These are phyloP conservation scores for Erythrobasidium yunnanense DNA, from an alignment of 768 basidiomycete genomes.

Conservation along the genomic window DNA sequence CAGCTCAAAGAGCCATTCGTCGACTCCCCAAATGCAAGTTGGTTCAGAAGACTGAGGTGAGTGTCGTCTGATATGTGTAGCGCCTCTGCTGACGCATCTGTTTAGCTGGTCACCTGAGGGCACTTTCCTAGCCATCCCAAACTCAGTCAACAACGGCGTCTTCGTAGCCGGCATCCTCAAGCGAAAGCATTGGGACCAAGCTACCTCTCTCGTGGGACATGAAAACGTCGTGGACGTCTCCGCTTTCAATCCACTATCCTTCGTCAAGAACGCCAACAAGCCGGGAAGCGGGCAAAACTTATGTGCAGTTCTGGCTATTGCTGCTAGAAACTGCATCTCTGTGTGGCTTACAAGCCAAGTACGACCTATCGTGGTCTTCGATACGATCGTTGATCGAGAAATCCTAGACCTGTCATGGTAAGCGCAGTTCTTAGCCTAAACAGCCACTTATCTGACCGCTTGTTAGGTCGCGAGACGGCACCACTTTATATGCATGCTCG, in stretches of 20 bases:
- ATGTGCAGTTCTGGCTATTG: slow-evolving; percentile 82
- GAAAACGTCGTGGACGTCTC: slow-evolving; percentile 95
- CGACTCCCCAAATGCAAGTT: slow-evolving; percentile 89
- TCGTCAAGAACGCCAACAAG: slow-evolving; percentile 60
- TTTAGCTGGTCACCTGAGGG: slow-evolving; percentile 95
- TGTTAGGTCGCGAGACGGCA: slow-evolving; percentile 78
- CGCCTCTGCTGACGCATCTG: too few species aligned
- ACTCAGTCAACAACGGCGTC: slow-evolving; percentile 93
- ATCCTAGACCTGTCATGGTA: slow-evolving; percentile 94
- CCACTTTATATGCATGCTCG: slow-evolving; percentile 83
- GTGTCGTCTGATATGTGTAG: too few species aligned
- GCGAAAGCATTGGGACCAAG: slow-evolving; percentile 66
- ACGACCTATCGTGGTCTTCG: slow-evolving; percentile 79
- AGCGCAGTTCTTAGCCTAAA: slow-evolving; percentile 37
- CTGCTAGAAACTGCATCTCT: slow-evolving; percentile 83
- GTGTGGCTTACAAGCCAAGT: slow-evolving; percentile 93
- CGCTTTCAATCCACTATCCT: slow-evolving; percentile 87
- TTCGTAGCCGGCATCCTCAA: slow-evolving; percentile 95
- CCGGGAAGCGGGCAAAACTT: slow-evolving; percentile 51
- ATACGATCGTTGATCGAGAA: slow-evolving; percentile 86
- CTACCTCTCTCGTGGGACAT: slow-evolving; percentile 88
- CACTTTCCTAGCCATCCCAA: slow-evolving; percentile 94
- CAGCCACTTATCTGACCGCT: slow-evolving; percentile 4
- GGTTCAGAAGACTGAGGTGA: slow-evolving; percentile 69
- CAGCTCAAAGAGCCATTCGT: slow-evolving; percentile 83